These are phyloP conservation scores for Glutinoglossum americanum DNA, from an alignment of 495 filamentous ascomycete genomes.

Conservation along the genomic window DNA sequence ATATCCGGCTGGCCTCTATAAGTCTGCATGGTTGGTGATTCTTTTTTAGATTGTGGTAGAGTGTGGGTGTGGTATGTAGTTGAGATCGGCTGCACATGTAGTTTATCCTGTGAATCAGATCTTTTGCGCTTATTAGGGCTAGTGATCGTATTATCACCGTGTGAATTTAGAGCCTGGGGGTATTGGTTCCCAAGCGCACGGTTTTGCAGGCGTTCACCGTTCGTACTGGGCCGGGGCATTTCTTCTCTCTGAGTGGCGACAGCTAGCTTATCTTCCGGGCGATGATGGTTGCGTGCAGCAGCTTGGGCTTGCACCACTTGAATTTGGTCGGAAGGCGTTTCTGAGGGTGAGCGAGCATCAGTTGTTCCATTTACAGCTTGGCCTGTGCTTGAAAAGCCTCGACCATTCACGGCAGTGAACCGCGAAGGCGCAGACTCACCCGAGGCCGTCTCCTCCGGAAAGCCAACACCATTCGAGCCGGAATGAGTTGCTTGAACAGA, in stretches of 20 bases:
- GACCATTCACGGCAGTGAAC: slow-evolving; percentile 14
- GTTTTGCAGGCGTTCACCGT: not conserved
- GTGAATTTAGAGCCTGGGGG: not conserved
- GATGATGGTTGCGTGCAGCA: not conserved
- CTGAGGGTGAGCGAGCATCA: not conserved
- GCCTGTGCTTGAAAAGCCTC: slow-evolving; percentile 8
- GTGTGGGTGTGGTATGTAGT: not conserved
- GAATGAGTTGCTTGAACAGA: not conserved
- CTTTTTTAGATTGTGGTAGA: not conserved
- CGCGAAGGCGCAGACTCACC: slow-evolving; percentile 8
- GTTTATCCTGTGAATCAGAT: slow-evolving; percentile 1
- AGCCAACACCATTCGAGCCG: slow-evolving; percentile 6
- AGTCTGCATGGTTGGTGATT: not conserved
- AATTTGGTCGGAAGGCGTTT: slow-evolving; percentile 6
- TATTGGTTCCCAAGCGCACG: not conserved
- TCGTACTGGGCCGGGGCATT: not conserved
- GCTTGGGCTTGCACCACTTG: slow-evolving; percentile 5
- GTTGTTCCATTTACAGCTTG: slow-evolving; percentile 7
- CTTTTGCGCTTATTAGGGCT: slow-evolving; percentile 1
- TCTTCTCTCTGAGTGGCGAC: not conserved
- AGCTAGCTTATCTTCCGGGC: not conserved
- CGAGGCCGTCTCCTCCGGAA: slow-evolving; percentile 9
- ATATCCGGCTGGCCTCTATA: not conserved
- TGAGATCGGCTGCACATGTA: not conserved
- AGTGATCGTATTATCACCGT: not conserved